Conservation (phyloP, 768 basidiomycete genomes). For the Boletus subparvulus region DNA sequence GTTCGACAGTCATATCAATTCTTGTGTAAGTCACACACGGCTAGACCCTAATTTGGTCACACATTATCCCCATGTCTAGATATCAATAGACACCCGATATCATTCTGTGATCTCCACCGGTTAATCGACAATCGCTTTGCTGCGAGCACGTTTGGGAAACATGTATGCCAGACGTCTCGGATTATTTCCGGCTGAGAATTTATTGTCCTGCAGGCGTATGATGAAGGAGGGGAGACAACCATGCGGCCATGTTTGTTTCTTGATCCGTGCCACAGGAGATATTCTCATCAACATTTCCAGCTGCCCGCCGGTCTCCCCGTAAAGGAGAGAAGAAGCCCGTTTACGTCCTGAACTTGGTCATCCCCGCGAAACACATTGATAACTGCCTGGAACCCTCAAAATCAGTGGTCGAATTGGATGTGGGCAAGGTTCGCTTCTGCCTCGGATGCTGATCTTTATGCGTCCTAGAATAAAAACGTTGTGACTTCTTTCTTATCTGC, state of each 20-base stretch:
- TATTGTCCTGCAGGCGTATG: conserved; percentile 54
- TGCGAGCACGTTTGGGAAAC: conserved; percentile 70
- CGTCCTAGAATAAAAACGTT: conserved; percentile 53
- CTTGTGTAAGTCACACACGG: conserved; percentile 58
- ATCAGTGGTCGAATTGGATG: conserved; percentile 63
- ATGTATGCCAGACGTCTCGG: conserved; percentile 42
- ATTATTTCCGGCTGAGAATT: conserved; percentile 2
- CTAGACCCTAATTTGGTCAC: neutral
- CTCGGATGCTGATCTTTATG: conserved; percentile 10
- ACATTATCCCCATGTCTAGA: conserved; percentile 43
- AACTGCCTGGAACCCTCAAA: conserved; percentile 82
- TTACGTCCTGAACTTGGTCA: conserved; percentile 74
- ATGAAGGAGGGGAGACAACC: conserved; percentile 57
- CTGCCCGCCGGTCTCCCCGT: conserved; percentile 67
- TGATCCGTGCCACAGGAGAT: conserved; percentile 9
- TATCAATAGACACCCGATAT: conserved; percentile 74
- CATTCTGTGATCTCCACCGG: conserved; percentile 64
- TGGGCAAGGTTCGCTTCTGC: conserved; percentile 33
- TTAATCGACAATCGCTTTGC: conserved; percentile 65
- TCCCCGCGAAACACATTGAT: conserved; percentile 69
- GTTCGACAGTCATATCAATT: conserved; percentile 73
- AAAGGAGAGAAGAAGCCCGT: conserved; percentile 78
- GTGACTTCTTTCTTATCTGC: conserved; percentile 57
- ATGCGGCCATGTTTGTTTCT: conserved; percentile 20
- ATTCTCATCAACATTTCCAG: conserved; percentile 35